Evolutionary conservation across 768 basidiomycete genomes (phyloP), one percentile per base, ranked within the genome.

Genomic region (Boletellus ananas): DNA sequence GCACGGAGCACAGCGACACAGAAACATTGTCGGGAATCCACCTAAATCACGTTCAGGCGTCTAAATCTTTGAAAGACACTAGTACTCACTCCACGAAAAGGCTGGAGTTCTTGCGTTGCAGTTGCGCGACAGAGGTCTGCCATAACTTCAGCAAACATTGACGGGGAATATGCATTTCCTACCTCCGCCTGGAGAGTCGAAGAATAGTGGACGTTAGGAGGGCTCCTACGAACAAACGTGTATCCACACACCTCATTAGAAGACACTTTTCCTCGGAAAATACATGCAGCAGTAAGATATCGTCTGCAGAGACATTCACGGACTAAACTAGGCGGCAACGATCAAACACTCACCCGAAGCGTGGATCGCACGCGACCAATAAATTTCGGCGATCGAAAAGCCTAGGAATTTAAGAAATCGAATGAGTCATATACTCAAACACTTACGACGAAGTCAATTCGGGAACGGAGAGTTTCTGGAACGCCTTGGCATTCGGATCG

Each of bases 21-120:
- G 90, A 92, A 9, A 93, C 85, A 55, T 93, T 92, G 67, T 92
- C 91, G 7, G 90, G 90, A 57, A 93, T 91, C 91, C 90, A 91
- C 58, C 86, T 89, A 45, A 29, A 45, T 45, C 33, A 23, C 4
- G 37, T 39, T 60, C 27, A 57, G 41, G 16, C 31, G 21, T 41
- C 34, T 17, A 20, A 36, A 33, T 41, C 12, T 31, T 48, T 13
- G 11, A 10, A 39, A 33, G 7, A 25, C 43, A 23, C 5, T 5
- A 11, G 25, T 21, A 31, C 83, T 51, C 66, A 91, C 87, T 93
- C 90, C 16, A 92, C 90, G 56, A 93, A 93, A 35, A 80, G 76
- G 44, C 71, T 66, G 5, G 87, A 86, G 56, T 88, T 84, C 70
- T 83, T 90, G 40, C 68, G 72, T 64, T 94, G 93, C 36, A 94